Evolutionary conservation across 2,329 filamentous ascomycete genomes (phyloP).

Genomic region (Alternaria arborescens): DNA sequence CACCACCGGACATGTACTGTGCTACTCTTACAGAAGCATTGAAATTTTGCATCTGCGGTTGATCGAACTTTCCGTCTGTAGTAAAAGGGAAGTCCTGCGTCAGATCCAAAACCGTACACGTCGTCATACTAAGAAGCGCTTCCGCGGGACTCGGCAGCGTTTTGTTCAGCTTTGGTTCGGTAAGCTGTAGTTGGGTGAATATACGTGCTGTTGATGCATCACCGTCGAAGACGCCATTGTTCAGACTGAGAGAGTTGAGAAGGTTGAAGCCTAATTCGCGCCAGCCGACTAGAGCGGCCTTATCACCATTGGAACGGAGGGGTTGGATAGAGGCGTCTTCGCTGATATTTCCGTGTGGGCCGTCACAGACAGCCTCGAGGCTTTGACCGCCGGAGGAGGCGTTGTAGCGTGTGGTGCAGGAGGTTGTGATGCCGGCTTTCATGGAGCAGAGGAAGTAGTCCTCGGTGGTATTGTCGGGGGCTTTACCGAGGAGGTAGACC

Average conservation of each 20-base stretch:
- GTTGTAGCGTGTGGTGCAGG: slow-evolving; percentile 16
- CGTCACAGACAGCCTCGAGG: slow-evolving; percentile 12
- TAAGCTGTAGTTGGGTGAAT: slow-evolving; percentile 12
- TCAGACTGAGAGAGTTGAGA: slow-evolving; percentile 15
- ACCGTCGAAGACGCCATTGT: slow-evolving; percentile 18
- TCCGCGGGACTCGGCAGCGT: slow-evolving; percentile 11
- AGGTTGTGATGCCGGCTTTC: slow-evolving; percentile 11
- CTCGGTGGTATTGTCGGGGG: slow-evolving; percentile 6
- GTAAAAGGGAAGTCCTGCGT: slow-evolving; percentile 12
- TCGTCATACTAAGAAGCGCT: slow-evolving; percentile 5
- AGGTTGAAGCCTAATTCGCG: slow-evolving; percentile 12
- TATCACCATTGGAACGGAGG: background rate
- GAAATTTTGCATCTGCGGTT: slow-evolving; percentile 7
- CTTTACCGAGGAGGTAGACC: slow-evolving; percentile 16
- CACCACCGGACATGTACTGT: slow-evolving; percentile 21
- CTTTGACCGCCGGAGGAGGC: slow-evolving; percentile 13
- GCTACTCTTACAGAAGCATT: slow-evolving; percentile 15
- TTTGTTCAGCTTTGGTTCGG: slow-evolving; percentile 3
- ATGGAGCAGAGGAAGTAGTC: slow-evolving; percentile 19
- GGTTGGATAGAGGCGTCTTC: background rate
- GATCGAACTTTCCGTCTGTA: background rate
- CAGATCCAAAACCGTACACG: slow-evolving; percentile 12
- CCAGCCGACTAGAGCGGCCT: slow-evolving; percentile 1
- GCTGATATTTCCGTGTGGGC: background rate
- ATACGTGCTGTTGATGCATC: slow-evolving; percentile 14